Percentiles rank a stretch among this genome's conserved stretches.
These are phyloP conservation scores for Phyllosticta citriasiana DNA, from an alignment of 2,329 filamentous ascomycete species.

Conservation along the genomic window DNA sequence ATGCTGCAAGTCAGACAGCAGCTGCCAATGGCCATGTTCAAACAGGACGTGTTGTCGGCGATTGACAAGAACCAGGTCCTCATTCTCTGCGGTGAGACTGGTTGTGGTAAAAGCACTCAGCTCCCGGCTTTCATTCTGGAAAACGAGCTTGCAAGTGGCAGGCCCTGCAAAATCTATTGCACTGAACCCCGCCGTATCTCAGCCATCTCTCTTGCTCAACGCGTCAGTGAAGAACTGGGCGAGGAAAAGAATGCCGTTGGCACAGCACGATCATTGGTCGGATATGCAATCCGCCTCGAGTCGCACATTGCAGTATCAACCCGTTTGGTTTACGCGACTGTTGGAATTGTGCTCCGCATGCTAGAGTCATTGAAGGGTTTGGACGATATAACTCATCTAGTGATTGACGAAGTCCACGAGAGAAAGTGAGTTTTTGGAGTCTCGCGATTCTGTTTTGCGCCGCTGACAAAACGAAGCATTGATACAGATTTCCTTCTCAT, in stretches of 20 bases:
- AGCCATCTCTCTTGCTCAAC: slow-evolving; percentile 82
- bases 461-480: slow-evolving; percentile 45
- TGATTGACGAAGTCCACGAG: slow-evolving; percentile 97
- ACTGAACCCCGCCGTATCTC: slow-evolving; percentile 94
- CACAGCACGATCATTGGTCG: slow-evolving; percentile 72
- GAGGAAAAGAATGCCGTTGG: slow-evolving; percentile 76
- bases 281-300: slow-evolving; percentile 89
- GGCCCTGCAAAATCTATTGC: slow-evolving; percentile 83
- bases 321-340: slow-evolving; percentile 77
- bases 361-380: slow-evolving; percentile 81
- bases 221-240: slow-evolving; percentile 90
- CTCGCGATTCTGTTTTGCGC: neutral
- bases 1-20: slow-evolving; percentile 74
- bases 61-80: slow-evolving; percentile 75
- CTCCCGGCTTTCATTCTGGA: slow-evolving; percentile 92
- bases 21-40: slow-evolving; percentile 84
- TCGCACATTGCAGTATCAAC: slow-evolving; percentile 76
- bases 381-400: slow-evolving; percentile 79
- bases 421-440: slow-evolving; percentile 38
- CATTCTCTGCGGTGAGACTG: slow-evolving; percentile 93
- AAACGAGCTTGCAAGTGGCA: slow-evolving; percentile 70
- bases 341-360: slow-evolving; percentile 95
- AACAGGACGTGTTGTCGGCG: slow-evolving; percentile 63
- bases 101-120: slow-evolving; percentile 95
- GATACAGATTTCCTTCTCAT: slow-evolving; percentile 95